Percentiles rank a stretch among this genome's conserved stretches.
phyloP scores from a whole-genome alignment of 2,329 filamentous ascomycete genomes.

The Elsinoe batatas region DNA sequence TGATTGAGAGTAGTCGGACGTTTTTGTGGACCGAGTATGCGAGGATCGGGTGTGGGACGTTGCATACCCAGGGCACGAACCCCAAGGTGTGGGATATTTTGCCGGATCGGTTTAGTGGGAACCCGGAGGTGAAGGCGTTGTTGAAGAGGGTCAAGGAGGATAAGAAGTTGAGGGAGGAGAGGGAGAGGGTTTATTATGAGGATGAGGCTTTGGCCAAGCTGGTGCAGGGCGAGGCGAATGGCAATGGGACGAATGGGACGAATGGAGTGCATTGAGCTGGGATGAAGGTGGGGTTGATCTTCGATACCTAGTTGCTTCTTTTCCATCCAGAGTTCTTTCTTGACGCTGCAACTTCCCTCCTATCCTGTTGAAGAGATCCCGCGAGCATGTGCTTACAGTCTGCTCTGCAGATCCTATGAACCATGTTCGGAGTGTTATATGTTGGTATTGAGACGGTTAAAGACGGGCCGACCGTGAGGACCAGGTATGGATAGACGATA shows the following conservation, averaged over 20 bases:
- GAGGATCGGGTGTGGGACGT: conserved; percentile 26
- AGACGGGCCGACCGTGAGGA: no score
- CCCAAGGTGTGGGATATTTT: conserved; percentile 31
- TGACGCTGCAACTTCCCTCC: no score
- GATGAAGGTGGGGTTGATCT: neutral
- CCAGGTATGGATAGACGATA: no score
- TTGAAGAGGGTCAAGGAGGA: conserved; percentile 20
- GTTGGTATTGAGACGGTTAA: no score
- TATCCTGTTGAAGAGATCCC: no score
- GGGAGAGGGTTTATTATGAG: conserved; percentile 16
- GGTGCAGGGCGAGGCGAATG: neutral
- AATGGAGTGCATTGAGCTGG: conserved; percentile 1
- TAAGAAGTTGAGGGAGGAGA: conserved; percentile 17
- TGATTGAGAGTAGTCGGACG: conserved; percentile 30
- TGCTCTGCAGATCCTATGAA: no score
- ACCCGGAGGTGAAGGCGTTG: conserved; percentile 27
- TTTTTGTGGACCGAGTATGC: conserved; percentile 32
- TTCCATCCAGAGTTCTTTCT: no score
- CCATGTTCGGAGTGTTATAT: no score
- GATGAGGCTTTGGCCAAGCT: conserved; percentile 15
- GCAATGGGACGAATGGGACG: neutral
- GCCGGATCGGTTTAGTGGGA: conserved; percentile 29
- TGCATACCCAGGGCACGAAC: conserved; percentile 28
- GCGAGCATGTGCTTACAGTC: no score
- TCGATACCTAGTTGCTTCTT: neutral